phyloP scores from a whole-genome alignment of 257 asterid genomes.

The Capsicum chinense region DNA sequence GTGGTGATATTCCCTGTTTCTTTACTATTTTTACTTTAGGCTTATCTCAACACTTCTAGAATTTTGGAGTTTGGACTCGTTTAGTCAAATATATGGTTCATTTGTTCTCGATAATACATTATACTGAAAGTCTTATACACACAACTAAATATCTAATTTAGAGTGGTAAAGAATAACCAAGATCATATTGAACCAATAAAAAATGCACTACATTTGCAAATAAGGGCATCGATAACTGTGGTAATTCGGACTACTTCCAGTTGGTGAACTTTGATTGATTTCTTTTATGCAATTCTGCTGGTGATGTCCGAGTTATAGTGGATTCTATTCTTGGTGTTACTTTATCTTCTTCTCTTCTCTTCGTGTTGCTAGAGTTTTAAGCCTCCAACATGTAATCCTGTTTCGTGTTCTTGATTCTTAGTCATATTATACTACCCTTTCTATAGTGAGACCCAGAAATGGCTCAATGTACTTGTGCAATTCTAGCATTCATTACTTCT shows the following conservation, averaged over 20 bases:
- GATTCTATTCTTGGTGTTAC: neutral
- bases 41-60: neutral
- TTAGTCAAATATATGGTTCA: neutral
- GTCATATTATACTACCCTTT: neutral
- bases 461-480: slow-evolving; percentile 11
- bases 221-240: neutral
- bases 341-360: slow-evolving; percentile 16
- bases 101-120: neutral
- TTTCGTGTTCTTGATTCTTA: slow-evolving; percentile 10
- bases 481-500: neutral
- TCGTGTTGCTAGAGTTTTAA: neutral
- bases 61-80: neutral
- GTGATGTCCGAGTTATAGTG: neutral
- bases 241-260: slow-evolving; percentile 1
- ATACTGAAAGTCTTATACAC: neutral
- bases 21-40: neutral
- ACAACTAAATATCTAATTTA: neutral
- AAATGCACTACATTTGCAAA: neutral
- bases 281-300: neutral
- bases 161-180: slow-evolving; percentile 12
- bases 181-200: neutral
- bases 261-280: neutral
- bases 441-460: neutral
- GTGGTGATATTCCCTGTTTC: neutral
- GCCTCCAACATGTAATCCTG: slow-evolving; percentile 11